Evolutionary conservation across 495 filamentous ascomycete species (phyloP), one percentile per base, ranked within the genome.

Genomic region (Clavariopsis aquatica): DNA sequence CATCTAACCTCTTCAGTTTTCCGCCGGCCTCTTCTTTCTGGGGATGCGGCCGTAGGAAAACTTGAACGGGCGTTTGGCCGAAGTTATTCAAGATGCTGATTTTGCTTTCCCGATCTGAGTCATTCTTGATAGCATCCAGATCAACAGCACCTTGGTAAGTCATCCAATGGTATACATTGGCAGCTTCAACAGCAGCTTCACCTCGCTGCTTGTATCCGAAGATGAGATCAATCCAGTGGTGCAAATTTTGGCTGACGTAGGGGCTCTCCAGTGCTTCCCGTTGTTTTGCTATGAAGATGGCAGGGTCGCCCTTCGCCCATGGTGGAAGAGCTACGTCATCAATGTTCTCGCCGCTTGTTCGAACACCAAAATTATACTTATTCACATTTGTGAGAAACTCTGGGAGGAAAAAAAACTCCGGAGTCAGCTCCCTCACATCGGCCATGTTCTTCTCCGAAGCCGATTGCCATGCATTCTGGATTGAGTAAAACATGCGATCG

Each of bases 31-130:
- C 82, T 68, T 98, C 93, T 41, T 88, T 83, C 34, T 82, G 73
- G 8, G 87, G 84, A 76, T 98, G 94, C 17, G 87, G 80, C 63
- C 87, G 85, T 28, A 85, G 86, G 75, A 97, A 98, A 20, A 97
- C 87, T 74, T 98, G 94, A 74, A 93, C 86, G 1, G 95, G 95
- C 13, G 95, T 98, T 73, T 98, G 94, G 1, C 94, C 94, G 76
- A 98, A 98, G 71, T 97, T 97, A 76, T 98, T 92, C 62, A 98
- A 96, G 70, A 96, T 96, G 24, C 91, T 90, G 66, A 96, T 96
- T 0, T 91, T 93, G 4, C 90, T 89, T 19, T 90, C 76, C 36
- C 89, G 82, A 73, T 96, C 92, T 59, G 90, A 82, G 0, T 89
- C 89, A 71, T 98, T 94, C 43, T 87, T 84, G 69, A 98, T 98